Evolutionary conservation across 164 flowering plant species (phyloP), one percentile per base, ranked within the genome.

Genomic region (Vitis labrusca): DNA sequence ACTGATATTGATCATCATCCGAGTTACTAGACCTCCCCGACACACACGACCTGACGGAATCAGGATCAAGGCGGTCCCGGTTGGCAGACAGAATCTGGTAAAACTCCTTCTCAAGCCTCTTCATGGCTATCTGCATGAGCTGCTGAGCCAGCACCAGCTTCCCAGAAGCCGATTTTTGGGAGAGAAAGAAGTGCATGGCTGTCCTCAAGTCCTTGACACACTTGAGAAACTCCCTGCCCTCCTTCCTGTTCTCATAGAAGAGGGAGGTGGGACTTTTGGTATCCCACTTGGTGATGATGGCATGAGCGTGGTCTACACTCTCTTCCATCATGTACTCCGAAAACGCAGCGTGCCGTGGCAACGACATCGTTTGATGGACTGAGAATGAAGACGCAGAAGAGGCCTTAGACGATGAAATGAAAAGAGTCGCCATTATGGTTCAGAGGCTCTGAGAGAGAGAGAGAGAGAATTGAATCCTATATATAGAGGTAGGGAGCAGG

Each of bases 61-160:
- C 80, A 1, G 76, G 73, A 59, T 71, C 64, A 6, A 81, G 79
- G 11, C 59, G 53, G 17, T 73, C 69, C 0, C 76, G 62, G 60
- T 70, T 66, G 23, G 59, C 9, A 7, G 74, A 70, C 11, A 84
- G 64, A 50, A 81, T 67, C 52, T 57, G 75, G 59, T 75, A 57
- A 47, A 81, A 81, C 70, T 81, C 81, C 19, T 66, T 76, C 50
- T 81, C 80, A 13, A 84, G 82, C 32, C 79, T 54, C 10, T 69
- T 60, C 83, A 81, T 84, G 67, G 83, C 84, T 9, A 56, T 67
- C 58, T 75, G 80, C 76, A 79, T 77, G 51, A 79, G 76, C 27
- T 56, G 67, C n/a, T 81, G 80, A 17, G 84, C 78, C 27, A 44
- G 76, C 0, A 71, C 59, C 14, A 81, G 79, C 63, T 65, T 71